These are phyloP conservation scores for Zymoseptoria tritici DNA, from an alignment of 2,329 filamentous ascomycete genomes.

Conservation along the genomic window DNA sequence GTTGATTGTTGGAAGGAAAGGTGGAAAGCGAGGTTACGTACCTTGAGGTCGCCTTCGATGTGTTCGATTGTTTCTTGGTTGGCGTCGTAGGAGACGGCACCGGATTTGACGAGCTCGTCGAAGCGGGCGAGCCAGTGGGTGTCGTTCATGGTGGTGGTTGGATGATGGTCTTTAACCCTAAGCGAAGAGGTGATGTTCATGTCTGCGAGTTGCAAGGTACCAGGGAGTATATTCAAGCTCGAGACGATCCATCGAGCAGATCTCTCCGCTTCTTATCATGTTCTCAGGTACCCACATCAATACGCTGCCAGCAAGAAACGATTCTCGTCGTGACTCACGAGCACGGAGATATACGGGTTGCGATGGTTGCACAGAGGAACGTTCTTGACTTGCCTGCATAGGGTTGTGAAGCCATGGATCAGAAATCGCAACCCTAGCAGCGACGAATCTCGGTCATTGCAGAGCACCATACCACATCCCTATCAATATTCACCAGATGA, in stretches of 20 bases:
- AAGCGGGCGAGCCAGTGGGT: background rate
- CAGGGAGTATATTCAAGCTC: background rate
- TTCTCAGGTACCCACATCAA: no score
- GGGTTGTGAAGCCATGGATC: no score
- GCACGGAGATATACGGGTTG: no score
- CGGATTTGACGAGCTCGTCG: constrained; percentile 1
- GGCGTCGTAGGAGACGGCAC: background rate
- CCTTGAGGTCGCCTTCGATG: background rate
- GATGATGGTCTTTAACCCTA: background rate
- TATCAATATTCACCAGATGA: background rate
- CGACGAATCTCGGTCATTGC: no score
- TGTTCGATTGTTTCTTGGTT: background rate
- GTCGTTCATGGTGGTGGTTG: background rate
- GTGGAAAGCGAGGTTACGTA: background rate
- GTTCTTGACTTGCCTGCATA: no score
- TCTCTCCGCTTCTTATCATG: no score
- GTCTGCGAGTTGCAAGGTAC: background rate
- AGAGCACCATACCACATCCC: background rate
- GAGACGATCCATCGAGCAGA: no score
- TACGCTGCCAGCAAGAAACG: no score
- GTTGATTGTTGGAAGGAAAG: background rate
- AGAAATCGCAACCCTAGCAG: no score
- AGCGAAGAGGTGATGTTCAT: background rate
- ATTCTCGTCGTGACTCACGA: no score
- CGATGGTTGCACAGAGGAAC: no score